Percentiles rank a stretch among this genome's conserved stretches.
These are phyloP conservation scores for Hymenoscyphus fraxineus DNA, from an alignment of 2,329 filamentous ascomycete species.

Conservation along the genomic window DNA sequence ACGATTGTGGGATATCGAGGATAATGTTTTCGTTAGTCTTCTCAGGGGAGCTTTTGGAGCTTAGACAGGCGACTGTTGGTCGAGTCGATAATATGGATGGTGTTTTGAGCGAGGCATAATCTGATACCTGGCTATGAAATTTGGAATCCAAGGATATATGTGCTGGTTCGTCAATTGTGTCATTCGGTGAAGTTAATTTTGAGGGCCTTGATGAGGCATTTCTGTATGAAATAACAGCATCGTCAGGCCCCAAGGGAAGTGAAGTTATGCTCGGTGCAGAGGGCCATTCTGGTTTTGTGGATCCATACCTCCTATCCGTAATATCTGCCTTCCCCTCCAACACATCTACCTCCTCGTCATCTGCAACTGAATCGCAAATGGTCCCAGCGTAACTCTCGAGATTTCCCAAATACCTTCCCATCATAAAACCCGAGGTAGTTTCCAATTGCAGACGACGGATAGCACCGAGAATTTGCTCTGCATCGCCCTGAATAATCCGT, in stretches of 20 bases:
- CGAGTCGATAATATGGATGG: background rate
- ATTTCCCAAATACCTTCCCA: slow-evolving; percentile 14
- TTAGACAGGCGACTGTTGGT: background rate
- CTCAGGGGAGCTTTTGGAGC: background rate
- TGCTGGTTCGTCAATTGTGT: background rate
- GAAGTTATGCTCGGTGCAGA: background rate
- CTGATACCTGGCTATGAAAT: background rate
- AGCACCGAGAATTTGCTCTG: slow-evolving; percentile 10
- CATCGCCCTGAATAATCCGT: background rate
- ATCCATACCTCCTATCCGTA: background rate
- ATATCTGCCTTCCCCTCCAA: background rate
- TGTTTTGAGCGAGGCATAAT: background rate
- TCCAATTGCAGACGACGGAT: slow-evolving; percentile 13
- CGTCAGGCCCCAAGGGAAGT: background rate
- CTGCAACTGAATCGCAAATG: slow-evolving; percentile 1
- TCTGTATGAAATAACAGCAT: background rate
- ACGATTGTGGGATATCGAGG: background rate
- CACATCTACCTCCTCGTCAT: background rate
- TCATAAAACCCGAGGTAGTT: slow-evolving; percentile 5
- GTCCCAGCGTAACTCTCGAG: slow-evolving; percentile 13
- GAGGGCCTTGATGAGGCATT: background rate
- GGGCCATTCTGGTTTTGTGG: background rate
- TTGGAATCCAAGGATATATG: background rate
- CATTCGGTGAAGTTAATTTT: background rate
- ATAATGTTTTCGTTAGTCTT: background rate